Base-by-base conservation (phyloP, 805 yeast genomes). In the Metschnikowia peoriensis region DNA sequence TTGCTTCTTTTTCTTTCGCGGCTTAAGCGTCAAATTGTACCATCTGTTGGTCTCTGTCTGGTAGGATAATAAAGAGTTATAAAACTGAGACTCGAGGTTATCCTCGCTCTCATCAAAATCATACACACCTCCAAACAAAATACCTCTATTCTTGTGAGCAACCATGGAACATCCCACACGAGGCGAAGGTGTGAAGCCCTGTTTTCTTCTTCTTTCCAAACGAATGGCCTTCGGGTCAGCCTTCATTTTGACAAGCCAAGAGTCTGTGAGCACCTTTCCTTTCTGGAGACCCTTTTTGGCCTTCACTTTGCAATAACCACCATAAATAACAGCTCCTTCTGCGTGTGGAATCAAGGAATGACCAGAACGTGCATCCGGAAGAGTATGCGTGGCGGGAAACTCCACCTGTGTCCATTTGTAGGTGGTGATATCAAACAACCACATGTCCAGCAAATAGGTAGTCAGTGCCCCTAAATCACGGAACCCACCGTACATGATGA, bases 101-200 rank as follows among this genome's bases (percentile, higher is more conserved):
- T 94, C 98, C 67, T 93, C 98, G 12, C 97, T 93, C 69, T 93
- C 99, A 61, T 92, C 97, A 55, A 81, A 88, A 68, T 93, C 98
- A 63, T 82, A 92, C 12, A 94, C 99, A 61, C 98, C 98, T 38
- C 98, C 98, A 72, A 93, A 94, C 64, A 92, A 63, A 9, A 93
- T 79, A 52, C 97, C 97, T 73, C 97, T 83, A 53, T 96, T 96
- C 61, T 89, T 88, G 69, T 93, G 98, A 58, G 78, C 78, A 9
- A 85, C 91, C 85, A 93, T 82, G 4, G 96, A 85, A 64, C 96
- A 88, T 0, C 99, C 98, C n/a, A 89, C 97, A 61, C 98, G 80
- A 12, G 97, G 88, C 1, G 93, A 82, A 4, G 97, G 97, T 55
- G 86, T 91, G 66, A 86, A 88, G 3, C 96, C 96, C 65, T 89